Evolutionary conservation across 148 eudicot species (phyloP).

Genomic region (Fagopyrum homotropicum): DNA sequence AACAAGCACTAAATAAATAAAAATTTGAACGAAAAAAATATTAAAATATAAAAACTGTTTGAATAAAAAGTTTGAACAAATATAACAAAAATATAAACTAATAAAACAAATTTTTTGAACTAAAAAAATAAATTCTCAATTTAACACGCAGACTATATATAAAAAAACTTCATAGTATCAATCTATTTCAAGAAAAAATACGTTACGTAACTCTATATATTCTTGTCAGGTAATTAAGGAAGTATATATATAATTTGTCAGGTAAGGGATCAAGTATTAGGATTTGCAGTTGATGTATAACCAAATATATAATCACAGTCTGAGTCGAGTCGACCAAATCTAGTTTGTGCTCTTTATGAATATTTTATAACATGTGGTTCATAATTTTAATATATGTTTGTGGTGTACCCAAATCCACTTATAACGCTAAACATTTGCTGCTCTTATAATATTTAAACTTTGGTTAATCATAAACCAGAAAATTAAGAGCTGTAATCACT

Average conservation of each 20-base stretch:
- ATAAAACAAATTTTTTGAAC: too few relatives aligned
- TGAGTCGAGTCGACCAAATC: background rate
- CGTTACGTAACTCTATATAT: background rate
- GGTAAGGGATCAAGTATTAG: background rate
- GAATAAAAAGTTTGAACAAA: too few relatives aligned
- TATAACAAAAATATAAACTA: too few relatives aligned
- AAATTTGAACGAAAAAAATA: too few relatives aligned
- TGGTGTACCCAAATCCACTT: constrained; percentile 2
- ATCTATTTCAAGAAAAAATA: too few relatives aligned
- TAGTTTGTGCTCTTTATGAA: background rate
- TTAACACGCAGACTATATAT: too few relatives aligned
- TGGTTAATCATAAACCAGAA: background rate
- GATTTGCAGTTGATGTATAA: background rate
- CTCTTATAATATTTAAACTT: background rate
- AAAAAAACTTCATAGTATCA: too few relatives aligned
- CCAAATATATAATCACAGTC: background rate
- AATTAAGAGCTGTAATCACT: background rate
- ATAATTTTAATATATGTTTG: background rate
- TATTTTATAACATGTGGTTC: background rate
- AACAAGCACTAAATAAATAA: too few relatives aligned
- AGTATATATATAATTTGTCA: too few relatives aligned
- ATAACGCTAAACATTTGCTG: background rate
- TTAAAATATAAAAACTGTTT: too few relatives aligned
- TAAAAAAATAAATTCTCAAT: too few relatives aligned
- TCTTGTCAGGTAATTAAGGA: background rate